Conservation (phyloP, 768 basidiomycete genomes). For the Agaricus blazei region DNA sequence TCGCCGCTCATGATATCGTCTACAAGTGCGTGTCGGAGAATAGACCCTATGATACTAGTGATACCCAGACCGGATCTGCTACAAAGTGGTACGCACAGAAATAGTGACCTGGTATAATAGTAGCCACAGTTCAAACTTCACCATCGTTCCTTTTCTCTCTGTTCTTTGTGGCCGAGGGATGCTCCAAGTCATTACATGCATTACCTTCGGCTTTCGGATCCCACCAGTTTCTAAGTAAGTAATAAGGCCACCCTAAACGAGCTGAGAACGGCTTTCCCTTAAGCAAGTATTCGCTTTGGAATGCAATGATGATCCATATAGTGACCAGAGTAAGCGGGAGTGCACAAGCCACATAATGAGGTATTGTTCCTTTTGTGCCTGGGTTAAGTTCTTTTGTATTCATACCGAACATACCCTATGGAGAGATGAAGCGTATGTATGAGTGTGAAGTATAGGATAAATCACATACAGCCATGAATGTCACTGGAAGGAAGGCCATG, state of each 20-base stretch:
- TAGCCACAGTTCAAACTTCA: no score
- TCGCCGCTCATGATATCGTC: no score
- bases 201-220: not conserved
- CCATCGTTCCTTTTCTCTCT: no score
- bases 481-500: conserved; percentile 58
- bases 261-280: conserved; percentile 20
- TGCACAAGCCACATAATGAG: conserved; percentile 38
- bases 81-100: no score
- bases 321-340: conserved; percentile 44
- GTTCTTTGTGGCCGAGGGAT: no score
- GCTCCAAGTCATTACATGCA: no score
- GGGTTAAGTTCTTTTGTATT: conserved; percentile 42
- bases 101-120: no score
- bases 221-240: conserved; percentile 13
- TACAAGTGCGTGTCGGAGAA: no score
- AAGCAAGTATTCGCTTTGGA: conserved; percentile 42
- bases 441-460: not conserved
- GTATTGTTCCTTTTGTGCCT: conserved; percentile 30
- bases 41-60: no score
- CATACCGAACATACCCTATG: conserved; percentile 55
- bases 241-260: conserved; percentile 32
- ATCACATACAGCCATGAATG: conserved; percentile 40
- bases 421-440: not conserved
- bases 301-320: conserved; percentile 50
- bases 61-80: no score